phyloP scores from a whole-genome alignment of 1,139 yeast genomes.

The Diutina catenulata region DNA sequence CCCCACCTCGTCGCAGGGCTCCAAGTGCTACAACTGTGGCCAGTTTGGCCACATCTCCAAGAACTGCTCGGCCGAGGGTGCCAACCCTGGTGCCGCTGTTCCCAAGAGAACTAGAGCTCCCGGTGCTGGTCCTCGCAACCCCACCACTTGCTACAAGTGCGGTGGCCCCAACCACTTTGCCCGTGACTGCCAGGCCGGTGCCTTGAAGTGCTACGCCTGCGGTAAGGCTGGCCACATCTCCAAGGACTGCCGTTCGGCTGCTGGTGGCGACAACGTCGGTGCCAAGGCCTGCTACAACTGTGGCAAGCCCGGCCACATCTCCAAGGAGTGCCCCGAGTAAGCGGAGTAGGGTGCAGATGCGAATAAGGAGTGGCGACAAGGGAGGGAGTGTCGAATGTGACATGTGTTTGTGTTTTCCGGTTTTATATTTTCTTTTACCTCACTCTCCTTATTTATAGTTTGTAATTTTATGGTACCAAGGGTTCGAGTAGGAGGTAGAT shows the following conservation, averaged over 20 bases:
- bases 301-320: slow-evolving; percentile 12
- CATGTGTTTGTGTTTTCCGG: slow-evolving; percentile 4
- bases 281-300: slow-evolving; percentile 38
- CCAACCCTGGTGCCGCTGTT: slow-evolving; percentile 9
- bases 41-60: slow-evolving; percentile 76
- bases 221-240: slow-evolving; percentile 85
- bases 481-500: too few species aligned
- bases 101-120: slow-evolving; percentile 10
- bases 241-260: slow-evolving; percentile 57
- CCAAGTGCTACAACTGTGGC: slow-evolving; percentile 47
- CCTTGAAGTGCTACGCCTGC: slow-evolving; percentile 81
- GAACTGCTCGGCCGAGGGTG: slow-evolving; percentile 42
- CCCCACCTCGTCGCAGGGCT: slow-evolving; percentile 32
- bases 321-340: slow-evolving; percentile 10
- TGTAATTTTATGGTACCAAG: neutral
- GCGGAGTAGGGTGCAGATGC: neutral
- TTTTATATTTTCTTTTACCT: slow-evolving; percentile 5
- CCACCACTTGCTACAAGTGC: slow-evolving; percentile 77
- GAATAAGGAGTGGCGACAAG: neutral
- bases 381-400: slow-evolving; percentile 5
- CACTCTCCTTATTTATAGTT: slow-evolving; percentile 6
- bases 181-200: slow-evolving; percentile 73
- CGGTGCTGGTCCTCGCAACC: slow-evolving; percentile 11
- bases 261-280: slow-evolving; percentile 16
- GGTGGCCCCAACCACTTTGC: slow-evolving; percentile 93